These are phyloP conservation scores for Rhododendron kiyosumense DNA, from an alignment of 148 eudicot species.

Conservation along the genomic window DNA sequence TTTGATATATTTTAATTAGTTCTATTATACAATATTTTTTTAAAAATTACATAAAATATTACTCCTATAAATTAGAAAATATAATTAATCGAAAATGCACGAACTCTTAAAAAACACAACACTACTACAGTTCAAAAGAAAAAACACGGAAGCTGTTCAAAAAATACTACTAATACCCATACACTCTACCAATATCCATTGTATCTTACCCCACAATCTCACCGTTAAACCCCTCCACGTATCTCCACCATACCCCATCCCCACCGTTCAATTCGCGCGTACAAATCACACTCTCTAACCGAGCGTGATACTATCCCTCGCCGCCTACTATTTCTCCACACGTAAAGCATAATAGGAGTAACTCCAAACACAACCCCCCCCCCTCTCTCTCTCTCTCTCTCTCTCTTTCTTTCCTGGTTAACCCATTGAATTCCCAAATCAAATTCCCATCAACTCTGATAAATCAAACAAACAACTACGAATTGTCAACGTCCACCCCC, in stretches of 20 bases:
- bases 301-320: neutral
- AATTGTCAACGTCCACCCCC: neutral
- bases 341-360: neutral
- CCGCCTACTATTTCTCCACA: neutral
- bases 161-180: neutral
- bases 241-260: no score
- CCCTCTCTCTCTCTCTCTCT: neutral
- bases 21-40: no score
- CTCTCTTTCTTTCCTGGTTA: neutral
- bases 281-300: rapidly evolving
- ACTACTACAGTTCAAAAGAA: no score
- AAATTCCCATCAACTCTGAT: neutral
- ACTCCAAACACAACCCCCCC: neutral
- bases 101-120: no score
- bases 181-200: neutral
- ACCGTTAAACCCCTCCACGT: neutral
- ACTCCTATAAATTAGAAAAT: no score
- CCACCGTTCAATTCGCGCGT: neutral
- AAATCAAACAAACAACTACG: neutral
- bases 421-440: neutral
- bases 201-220: neutral
- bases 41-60: no score
- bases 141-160: neutral
- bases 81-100: no score
- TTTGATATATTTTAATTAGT: no score